Conservation (phyloP, 1,284 basidiomycete species). For the Abortiporus biennis region DNA sequence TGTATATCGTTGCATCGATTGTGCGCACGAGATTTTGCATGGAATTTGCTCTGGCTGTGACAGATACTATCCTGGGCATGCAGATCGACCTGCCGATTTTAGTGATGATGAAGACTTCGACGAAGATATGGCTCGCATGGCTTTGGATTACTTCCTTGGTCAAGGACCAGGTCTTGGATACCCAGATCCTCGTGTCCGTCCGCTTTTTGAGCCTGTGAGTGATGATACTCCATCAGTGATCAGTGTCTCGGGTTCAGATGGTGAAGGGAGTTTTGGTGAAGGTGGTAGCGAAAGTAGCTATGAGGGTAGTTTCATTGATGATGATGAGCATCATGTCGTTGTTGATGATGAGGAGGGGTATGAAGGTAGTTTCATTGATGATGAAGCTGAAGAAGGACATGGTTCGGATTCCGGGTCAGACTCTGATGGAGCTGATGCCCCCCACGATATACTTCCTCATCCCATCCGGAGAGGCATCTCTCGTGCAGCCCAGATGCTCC, state of each 20-base stretch:
- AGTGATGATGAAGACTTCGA: conserved; percentile 12
- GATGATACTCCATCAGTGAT: too few relatives aligned
- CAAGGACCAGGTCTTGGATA: not conserved
- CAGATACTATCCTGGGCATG: conserved; percentile 50
- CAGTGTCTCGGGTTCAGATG: conserved; percentile 1
- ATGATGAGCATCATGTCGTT: too few relatives aligned
- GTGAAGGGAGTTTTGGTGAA: too few relatives aligned
- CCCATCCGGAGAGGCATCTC: too few relatives aligned
- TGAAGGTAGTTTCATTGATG: conserved; percentile 47
- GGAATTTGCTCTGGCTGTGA: conserved; percentile 56
- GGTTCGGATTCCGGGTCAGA: not conserved
- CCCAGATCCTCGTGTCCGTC: not conserved
- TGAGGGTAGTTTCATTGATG: conserved; percentile 30
- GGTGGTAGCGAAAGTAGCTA: conserved; percentile 24
- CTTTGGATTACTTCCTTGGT: conserved; percentile 23
- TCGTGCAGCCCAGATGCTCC: too few relatives aligned
- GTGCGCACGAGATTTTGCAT: conserved; percentile 69
- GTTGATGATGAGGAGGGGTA: conserved; percentile 29
- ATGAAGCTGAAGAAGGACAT: conserved; percentile 12
- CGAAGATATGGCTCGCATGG: conserved; percentile 12
- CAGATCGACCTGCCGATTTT: too few relatives aligned
- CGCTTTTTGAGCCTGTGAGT: not conserved
- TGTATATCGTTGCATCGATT: conserved; percentile 67
- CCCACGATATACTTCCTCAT: not conserved
- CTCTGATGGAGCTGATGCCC: conserved; percentile 3